A percentile compares a stretch with the other conserved stretches of the same genome.
Evolutionary conservation across 2,329 filamentous ascomycete species (phyloP).

Genomic region (Akanthomyces lecanii): DNA sequence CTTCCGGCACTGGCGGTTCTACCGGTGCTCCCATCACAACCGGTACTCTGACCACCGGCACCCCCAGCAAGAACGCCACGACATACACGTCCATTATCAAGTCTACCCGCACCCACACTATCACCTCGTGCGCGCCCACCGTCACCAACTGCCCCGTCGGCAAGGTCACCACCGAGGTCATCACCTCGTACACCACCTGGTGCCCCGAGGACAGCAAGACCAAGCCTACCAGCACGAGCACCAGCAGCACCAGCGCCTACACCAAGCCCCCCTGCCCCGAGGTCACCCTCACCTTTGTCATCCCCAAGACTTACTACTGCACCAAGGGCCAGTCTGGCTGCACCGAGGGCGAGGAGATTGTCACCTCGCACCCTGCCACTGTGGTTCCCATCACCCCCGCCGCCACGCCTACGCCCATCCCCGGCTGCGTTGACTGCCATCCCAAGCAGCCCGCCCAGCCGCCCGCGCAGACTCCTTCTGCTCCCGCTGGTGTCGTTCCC

Average conservation of each 20-base stretch:
- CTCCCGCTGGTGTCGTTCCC: slow-evolving; percentile 4
- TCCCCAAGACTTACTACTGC: slow-evolving; percentile 29
- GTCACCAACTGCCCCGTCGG: slow-evolving; percentile 46
- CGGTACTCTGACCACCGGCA: slow-evolving; percentile 9
- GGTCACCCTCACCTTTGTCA: slow-evolving; percentile 27
- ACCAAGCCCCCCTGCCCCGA: slow-evolving; percentile 21
- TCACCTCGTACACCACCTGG: slow-evolving; percentile 34
- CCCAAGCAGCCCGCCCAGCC: slow-evolving; percentile 19
- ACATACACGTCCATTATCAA: slow-evolving; percentile 31
- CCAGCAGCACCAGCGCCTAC: slow-evolving; percentile 15
- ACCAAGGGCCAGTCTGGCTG: slow-evolving; percentile 25
- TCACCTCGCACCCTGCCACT: slow-evolving; percentile 23
- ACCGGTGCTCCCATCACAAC: neutral
- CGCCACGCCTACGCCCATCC: slow-evolving; percentile 25
- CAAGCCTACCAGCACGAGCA: slow-evolving; percentile 13
- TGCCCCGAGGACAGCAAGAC: slow-evolving; percentile 29
- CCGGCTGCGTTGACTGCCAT: slow-evolving; percentile 25
- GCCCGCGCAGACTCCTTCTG: neutral
- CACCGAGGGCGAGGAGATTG: slow-evolving; percentile 25
- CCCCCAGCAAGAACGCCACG: slow-evolving; percentile 15
- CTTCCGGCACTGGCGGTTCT: neutral
- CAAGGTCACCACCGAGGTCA: slow-evolving; percentile 31
- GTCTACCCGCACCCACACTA: slow-evolving; percentile 44
- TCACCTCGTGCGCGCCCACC: slow-evolving; percentile 50
- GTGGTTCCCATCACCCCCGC: slow-evolving; percentile 25